Conservation (phyloP, 345 rosid species). For the Moringa oleifera region DNA sequence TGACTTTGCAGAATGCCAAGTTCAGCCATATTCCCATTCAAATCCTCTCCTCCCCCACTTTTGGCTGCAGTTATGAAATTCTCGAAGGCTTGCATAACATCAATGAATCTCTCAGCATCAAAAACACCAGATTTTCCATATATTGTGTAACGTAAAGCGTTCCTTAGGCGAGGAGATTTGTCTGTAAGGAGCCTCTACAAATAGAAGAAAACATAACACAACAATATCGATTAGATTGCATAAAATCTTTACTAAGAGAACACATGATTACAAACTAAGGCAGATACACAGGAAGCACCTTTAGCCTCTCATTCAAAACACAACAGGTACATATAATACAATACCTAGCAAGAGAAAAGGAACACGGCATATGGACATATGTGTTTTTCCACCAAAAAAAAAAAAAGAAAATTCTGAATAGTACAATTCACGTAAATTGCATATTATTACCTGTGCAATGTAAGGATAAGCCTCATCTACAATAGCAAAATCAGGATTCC, state of each 20-base stretch:
- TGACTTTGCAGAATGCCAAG: conserved; percentile 61
- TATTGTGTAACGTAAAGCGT: conserved; percentile 85
- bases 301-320: background rate
- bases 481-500: conserved; percentile 88
- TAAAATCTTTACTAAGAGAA: background rate
- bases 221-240: no score
- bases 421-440: background rate
- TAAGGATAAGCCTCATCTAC: conserved; percentile 98
- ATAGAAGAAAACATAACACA: conserved; percentile 1
- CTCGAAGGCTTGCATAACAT: conserved; percentile 98
- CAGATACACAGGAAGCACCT: background rate
- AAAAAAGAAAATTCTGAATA: no score
- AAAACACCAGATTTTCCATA: conserved; percentile 90
- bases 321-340: background rate
- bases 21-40: conserved; percentile 93
- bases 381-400: background rate
- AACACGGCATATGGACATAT: background rate
- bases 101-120: conserved; percentile 97
- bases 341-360: background rate
- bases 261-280: background rate
- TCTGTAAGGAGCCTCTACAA: conserved; percentile 87
- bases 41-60: conserved; percentile 92
- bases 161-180: conserved; percentile 80
- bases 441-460: conserved; percentile 74
- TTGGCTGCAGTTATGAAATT: conserved; percentile 88